These are phyloP conservation scores for Plantago coronopus DNA, from an alignment of 305 asterid species.

Conservation along the genomic window DNA sequence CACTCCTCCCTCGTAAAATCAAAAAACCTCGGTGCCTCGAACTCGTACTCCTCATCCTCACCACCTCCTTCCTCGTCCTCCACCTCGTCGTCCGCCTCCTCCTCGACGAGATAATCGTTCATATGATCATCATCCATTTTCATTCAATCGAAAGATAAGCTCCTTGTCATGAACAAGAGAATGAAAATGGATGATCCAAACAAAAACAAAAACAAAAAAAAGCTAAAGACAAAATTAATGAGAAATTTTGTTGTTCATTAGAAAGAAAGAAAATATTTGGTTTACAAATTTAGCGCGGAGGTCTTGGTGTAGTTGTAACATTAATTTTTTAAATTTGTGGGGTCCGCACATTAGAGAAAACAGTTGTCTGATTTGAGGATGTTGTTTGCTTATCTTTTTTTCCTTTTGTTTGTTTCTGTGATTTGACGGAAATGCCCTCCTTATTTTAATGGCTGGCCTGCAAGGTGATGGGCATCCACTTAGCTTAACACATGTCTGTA, in stretches of 20 bases:
- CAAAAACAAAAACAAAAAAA: neutral
- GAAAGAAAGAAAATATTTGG: neutral
- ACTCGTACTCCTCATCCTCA: constrained; percentile 66
- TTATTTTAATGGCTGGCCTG: neutral
- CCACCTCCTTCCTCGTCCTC: constrained; percentile 39
- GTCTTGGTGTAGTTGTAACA: neutral
- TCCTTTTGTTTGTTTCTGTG: neutral
- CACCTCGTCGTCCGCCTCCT: constrained; percentile 40
- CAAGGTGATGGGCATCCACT: neutral
- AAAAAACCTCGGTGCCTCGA: constrained; percentile 57
- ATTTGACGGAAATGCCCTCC: neutral
- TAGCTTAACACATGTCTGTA: no score
- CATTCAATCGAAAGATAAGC: neutral
- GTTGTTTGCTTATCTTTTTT: neutral
- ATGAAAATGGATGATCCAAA: constrained; percentile 4
- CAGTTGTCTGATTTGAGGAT: constrained; percentile 5
- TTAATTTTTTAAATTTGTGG: constrained; percentile 4
- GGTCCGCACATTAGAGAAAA: neutral
- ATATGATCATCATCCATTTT: constrained; percentile 36
- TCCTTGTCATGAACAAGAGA: neutral
- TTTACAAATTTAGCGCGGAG: constrained; percentile 10
- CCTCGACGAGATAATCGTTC: constrained; percentile 52
- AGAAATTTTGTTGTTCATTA: neutral
- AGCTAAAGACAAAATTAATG: no score
- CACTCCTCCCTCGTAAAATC: constrained; percentile 60